These are phyloP conservation scores for Phalaenopsis equestris DNA, from an alignment of 106 monocot genomes.

Conservation along the genomic window DNA sequence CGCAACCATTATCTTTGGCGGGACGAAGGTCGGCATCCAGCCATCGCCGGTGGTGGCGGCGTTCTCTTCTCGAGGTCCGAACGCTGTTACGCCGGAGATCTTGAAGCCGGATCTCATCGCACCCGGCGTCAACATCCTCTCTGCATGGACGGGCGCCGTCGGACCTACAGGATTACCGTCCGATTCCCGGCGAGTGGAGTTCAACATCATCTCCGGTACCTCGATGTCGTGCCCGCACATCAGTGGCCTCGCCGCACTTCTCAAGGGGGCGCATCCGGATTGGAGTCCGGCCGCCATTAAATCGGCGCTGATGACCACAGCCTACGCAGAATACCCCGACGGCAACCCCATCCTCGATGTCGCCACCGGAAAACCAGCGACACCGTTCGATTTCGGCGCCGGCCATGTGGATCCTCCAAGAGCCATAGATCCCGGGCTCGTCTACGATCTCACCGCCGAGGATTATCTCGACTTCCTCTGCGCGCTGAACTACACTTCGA, in stretches of 20 bases:
- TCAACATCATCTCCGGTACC: conserved; percentile 97
- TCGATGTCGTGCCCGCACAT: conserved; percentile 99
- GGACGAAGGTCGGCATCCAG: conserved; percentile 60
- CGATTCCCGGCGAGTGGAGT: conserved; percentile 56
- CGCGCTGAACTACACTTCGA: conserved; percentile 66
- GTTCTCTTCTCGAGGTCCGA: conserved; percentile 97
- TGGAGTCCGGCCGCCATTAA: conserved; percentile 79
- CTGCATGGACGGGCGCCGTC: conserved; percentile 70
- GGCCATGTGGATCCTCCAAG: conserved; percentile 78
- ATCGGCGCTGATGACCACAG: conserved; percentile 84
- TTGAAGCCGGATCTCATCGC: conserved; percentile 93
- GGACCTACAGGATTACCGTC: conserved; percentile 69
- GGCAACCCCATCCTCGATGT: conserved; percentile 55
- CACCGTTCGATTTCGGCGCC: conserved; percentile 73
- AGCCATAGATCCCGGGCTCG: conserved; percentile 79
- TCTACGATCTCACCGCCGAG: conserved; percentile 56
- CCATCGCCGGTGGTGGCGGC: conserved; percentile 96
- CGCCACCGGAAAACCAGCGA: conserved; percentile 48
- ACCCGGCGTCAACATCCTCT: conserved; percentile 93
- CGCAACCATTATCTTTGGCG: conserved; percentile 55
- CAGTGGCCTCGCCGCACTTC: conserved; percentile 82
- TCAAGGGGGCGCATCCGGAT: conserved; percentile 60
- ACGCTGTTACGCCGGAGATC: conserved; percentile 61
- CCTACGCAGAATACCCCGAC: conserved; percentile 47
- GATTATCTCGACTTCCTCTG: conserved; percentile 88